Evolutionary conservation across 345 rosid genomes (phyloP), one percentile per base, ranked within the genome.

Genomic region (Rhodomyrtus tomentosa): DNA sequence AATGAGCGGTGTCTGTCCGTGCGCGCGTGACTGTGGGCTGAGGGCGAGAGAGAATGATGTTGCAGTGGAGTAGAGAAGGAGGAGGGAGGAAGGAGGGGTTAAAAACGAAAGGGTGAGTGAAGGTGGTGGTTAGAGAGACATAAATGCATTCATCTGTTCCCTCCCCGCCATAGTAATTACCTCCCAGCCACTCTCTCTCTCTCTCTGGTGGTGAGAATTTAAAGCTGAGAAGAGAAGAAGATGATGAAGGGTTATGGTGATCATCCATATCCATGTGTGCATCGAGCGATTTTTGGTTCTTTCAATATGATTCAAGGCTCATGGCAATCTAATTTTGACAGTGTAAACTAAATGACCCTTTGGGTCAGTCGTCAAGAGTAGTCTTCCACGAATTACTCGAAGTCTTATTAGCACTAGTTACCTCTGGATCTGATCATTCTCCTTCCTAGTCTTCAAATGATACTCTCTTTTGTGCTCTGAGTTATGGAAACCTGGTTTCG

Each of bases 81-180:
- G 58, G 42, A 79, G 79, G 45, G 45, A 84, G 27, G 85, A 25
- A 76, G 76, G 16, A 82, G 48, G 20, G 50, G 7, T 52, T 55
- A 81, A 84, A 82, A 55, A 80, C 10, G 51, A 74, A 81, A 50
- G 50, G 79, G 32, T 52, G 53, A 83, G 55, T 20, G 81, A 81
- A 16, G 81, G 50, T 56, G 84, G 93, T 86, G 24, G 93, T 87
- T 86, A 86, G 62, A 40, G 84, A 81, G 89, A 25, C 45, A 86
- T 93, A 88, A 92, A 92, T 93, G 92, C 80, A 42, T 85, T 83
- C 92, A 91, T 86, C 92, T 36, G 94, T 86, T 89, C 87, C 85
- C 53, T 18, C 36, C 59, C 38, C 85, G 24, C 36, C 18, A n/a
- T n/a, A 32, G 32, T 40, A 27, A 54, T 56, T 82, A 48, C 27